These are phyloP conservation scores for Lichtheimia corymbifera DNA, from an alignment of 371 early-diverging fungal genomes.

Conservation along the genomic window DNA sequence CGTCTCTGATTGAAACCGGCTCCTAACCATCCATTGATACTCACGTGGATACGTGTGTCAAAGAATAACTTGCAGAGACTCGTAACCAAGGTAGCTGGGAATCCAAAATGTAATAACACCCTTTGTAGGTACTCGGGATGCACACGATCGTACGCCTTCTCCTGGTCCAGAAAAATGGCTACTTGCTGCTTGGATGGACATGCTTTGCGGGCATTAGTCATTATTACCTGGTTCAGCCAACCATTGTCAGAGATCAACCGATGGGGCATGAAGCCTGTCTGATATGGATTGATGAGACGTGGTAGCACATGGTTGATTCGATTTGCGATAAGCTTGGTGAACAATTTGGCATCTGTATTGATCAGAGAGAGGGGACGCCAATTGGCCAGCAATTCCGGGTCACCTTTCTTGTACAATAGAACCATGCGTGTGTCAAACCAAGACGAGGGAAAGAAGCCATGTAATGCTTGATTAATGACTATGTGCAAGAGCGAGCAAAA, in stretches of 20 bases:
- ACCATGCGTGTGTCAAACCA: constrained; percentile 12
- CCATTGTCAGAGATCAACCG: constrained; percentile 22
- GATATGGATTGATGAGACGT: constrained; percentile 10
- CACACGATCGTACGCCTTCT: constrained; percentile 8
- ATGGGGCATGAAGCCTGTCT: constrained; percentile 22
- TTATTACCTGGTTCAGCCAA: neutral
- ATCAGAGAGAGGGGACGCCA: constrained; percentile 27
- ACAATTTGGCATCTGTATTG: constrained; percentile 14
- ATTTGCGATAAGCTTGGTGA: constrained; percentile 16
- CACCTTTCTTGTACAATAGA: constrained; percentile 32
- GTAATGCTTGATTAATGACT: neutral
- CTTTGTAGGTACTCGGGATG: constrained; percentile 3
- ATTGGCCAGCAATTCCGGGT: constrained; percentile 15
- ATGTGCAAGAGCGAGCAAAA: neutral
- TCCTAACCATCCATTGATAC: constrained; percentile 18
- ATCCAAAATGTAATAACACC: no score
- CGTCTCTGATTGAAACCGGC: constrained; percentile 8
- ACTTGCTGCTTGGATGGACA: neutral
- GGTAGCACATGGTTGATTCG: neutral
- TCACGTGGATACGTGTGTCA: constrained; percentile 4
- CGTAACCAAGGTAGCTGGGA: constrained; percentile 1
- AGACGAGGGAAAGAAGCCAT: neutral
- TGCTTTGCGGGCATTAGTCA: neutral
- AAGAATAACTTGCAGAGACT: constrained; percentile 4
- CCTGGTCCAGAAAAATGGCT: neutral